These are phyloP conservation scores for Papiliotrema flavescens DNA, from an alignment of 1,284 basidiomycete species.

Conservation along the genomic window DNA sequence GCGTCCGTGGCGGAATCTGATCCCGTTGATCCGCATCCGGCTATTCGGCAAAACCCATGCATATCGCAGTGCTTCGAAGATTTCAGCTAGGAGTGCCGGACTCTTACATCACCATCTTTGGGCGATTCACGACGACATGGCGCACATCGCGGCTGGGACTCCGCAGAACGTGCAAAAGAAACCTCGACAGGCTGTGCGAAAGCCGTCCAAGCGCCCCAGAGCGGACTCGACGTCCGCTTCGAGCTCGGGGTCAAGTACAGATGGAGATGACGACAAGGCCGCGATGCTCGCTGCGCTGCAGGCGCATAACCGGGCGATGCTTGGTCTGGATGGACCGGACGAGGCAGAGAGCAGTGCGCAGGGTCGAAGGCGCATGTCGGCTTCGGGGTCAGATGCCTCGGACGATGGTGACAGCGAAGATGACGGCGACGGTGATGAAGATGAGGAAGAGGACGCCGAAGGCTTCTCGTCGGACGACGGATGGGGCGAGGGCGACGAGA, in stretches of 20 bases:
- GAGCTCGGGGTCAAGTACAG: slow-evolving; percentile 4
- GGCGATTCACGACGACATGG: too few species aligned
- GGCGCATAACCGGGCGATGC: slow-evolving; percentile 43
- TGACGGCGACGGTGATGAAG: slow-evolving; percentile 9
- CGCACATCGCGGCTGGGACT: too few species aligned
- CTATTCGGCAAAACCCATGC: too few species aligned
- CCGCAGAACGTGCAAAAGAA: too few species aligned
- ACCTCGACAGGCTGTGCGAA: neutral
- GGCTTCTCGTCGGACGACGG: slow-evolving; percentile 39
- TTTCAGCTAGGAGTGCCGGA: too few species aligned
- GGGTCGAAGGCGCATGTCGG: slow-evolving; percentile 15
- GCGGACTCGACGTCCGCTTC: neutral
- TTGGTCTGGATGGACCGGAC: slow-evolving; percentile 27
- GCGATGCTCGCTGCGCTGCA: slow-evolving; percentile 46
- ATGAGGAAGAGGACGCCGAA: slow-evolving; percentile 27
- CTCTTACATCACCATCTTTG: too few species aligned
- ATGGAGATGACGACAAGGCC: slow-evolving; percentile 18
- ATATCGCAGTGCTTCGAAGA: too few species aligned
- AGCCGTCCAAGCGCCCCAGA: neutral
- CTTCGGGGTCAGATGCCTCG: neutral
- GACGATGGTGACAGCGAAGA: slow-evolving; percentile 7
- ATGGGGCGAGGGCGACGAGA: slow-evolving; percentile 38
- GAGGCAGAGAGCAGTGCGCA: slow-evolving; percentile 27
- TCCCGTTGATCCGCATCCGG: too few species aligned
- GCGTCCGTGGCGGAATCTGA: too few species aligned